Conservation (phyloP, 2,329 filamentous ascomycete genomes). For the Fusarium sororula region DNA sequence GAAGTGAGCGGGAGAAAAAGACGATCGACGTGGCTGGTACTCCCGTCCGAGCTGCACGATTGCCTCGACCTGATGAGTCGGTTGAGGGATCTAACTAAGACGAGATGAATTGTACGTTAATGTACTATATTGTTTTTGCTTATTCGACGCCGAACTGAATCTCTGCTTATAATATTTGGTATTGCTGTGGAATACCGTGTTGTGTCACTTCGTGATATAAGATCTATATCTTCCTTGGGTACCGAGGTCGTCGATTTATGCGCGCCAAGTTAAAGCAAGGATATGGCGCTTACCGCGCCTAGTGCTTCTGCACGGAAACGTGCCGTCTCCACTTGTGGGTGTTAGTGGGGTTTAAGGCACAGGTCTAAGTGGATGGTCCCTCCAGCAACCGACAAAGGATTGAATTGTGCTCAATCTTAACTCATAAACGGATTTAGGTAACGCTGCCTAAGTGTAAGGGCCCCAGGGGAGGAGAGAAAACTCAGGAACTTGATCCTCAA, state of each 20-base stretch:
- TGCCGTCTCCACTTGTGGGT: neutral
- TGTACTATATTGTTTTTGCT: conserved; percentile 30
- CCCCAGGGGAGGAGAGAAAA: too few species aligned
- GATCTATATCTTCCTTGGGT: neutral
- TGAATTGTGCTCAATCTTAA: neutral
- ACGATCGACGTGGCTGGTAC: conserved; percentile 22
- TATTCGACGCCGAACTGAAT: conserved; percentile 21
- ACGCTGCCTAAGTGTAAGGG: neutral
- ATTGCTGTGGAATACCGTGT: neutral
- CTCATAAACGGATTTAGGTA: neutral
- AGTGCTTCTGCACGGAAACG: neutral
- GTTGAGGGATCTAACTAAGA: neutral
- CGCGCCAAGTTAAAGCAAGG: conserved; percentile 14
- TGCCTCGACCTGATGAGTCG: neutral
- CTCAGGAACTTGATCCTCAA: too few species aligned
- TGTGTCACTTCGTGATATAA: neutral
- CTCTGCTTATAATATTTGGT: conserved; percentile 3
- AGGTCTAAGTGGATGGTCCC: conserved; percentile 25
- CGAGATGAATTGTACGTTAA: neutral
- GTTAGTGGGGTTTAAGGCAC: conserved; percentile 16
- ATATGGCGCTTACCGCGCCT: conserved; percentile 36
- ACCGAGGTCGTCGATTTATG: neutral
- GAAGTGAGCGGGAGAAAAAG: conserved; percentile 24
- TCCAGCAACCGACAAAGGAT: conserved; percentile 24
- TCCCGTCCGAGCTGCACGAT: neutral